These are phyloP conservation scores for Boletus bicolor DNA, from an alignment of 768 basidiomycete genomes.

Conservation along the genomic window DNA sequence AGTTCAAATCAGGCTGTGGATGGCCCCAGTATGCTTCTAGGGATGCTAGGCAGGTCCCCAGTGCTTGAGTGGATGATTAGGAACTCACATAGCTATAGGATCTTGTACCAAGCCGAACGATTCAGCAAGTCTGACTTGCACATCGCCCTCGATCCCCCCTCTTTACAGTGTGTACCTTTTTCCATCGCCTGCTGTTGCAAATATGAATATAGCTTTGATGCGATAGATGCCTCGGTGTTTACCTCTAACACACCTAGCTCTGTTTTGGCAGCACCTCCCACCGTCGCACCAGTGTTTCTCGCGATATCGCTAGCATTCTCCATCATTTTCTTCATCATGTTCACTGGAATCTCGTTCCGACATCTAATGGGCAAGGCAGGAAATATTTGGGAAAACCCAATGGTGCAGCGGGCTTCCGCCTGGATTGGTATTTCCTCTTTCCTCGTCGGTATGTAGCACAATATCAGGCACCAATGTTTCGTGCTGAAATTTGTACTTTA, in stretches of 20 bases:
- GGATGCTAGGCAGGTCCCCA: conserved; percentile 54
- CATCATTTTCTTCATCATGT: conserved; percentile 60
- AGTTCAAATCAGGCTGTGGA: conserved; percentile 41
- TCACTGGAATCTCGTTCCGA: conserved; percentile 63
- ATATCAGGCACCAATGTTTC: background rate
- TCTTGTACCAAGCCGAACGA: conserved; percentile 60
- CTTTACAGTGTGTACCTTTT: conserved; percentile 50
- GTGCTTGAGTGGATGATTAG: background rate
- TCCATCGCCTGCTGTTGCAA: background rate
- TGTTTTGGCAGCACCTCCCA: conserved; percentile 56
- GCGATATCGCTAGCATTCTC: conserved; percentile 57
- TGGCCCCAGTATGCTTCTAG: conserved; percentile 67
- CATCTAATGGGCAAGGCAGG: conserved; percentile 57
- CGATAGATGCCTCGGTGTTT: conserved; percentile 61
- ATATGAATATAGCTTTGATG: background rate
- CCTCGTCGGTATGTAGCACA: conserved; percentile 52
- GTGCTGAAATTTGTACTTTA: background rate
- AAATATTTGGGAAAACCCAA: conserved; percentile 50
- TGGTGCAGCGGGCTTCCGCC: conserved; percentile 55
- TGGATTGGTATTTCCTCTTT: conserved; percentile 81
- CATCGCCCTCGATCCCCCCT: conserved; percentile 50
- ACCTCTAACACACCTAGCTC: conserved; percentile 53
- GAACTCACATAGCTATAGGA: conserved; percentile 39
- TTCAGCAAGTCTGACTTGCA: conserved; percentile 53
- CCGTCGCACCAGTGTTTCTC: conserved; percentile 61